Percentiles rank a stretch among this genome's conserved stretches.
phyloP scores from a whole-genome alignment of 345 rosid species.

The Syzygium oleosum region DNA sequence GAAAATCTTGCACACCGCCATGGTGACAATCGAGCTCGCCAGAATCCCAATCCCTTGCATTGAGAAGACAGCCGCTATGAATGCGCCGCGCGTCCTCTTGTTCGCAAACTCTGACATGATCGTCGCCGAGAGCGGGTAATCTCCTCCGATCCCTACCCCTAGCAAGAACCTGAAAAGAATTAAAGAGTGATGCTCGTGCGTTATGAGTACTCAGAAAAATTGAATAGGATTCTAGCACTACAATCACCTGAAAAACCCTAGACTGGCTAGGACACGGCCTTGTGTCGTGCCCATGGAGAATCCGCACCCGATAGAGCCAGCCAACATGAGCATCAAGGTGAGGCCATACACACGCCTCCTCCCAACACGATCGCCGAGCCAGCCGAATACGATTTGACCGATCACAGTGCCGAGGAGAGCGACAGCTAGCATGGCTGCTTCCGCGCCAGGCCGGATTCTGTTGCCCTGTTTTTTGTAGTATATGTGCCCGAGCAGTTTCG shows the following conservation, averaged over 20 bases:
- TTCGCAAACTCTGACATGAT: conserved; percentile 76
- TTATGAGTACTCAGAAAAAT: too few relatives aligned
- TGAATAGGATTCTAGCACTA: too few relatives aligned
- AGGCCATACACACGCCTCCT: conserved; percentile 46
- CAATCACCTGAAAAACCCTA: neutral
- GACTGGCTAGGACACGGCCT: conserved; percentile 19
- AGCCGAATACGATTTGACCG: conserved; percentile 48
- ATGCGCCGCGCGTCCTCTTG: conserved; percentile 48
- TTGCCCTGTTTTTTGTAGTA: conserved; percentile 6
- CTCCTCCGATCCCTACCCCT: conserved; percentile 61
- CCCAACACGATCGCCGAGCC: conserved; percentile 43
- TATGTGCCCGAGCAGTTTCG: conserved; percentile 16
- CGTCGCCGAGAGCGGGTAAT: conserved; percentile 60
- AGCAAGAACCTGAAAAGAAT: conserved; percentile 37
- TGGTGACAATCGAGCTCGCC: conserved; percentile 39
- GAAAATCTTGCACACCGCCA: conserved; percentile 34
- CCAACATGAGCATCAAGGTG: conserved; percentile 35
- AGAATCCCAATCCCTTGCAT: conserved; percentile 64
- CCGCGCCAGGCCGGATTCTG: neutral
- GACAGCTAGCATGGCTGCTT: conserved; percentile 21
- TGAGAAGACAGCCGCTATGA: conserved; percentile 56
- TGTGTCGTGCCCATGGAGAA: conserved; percentile 42
- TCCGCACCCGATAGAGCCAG: conserved; percentile 47
- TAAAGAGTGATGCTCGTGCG: too few relatives aligned
- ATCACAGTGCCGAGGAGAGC: conserved; percentile 45